These are phyloP conservation scores for Fraxinus albicans DNA, from an alignment of 305 asterid species.

Conservation along the genomic window DNA sequence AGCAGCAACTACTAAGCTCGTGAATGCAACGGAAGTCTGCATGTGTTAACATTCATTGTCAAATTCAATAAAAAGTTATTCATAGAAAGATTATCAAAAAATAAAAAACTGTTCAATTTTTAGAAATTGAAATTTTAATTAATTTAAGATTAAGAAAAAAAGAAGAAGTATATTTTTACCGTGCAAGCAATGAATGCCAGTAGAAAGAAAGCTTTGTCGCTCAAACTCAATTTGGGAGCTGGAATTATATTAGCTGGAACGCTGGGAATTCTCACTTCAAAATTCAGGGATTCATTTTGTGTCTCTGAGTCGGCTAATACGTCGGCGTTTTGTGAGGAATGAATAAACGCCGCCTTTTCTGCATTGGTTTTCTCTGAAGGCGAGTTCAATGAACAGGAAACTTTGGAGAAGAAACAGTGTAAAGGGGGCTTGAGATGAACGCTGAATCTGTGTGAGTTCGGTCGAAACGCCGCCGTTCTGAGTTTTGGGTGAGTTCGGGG, in stretches of 20 bases:
- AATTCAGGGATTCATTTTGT: constrained; percentile 34
- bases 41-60: constrained; percentile 10
- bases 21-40: constrained; percentile 68
- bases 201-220: constrained; percentile 68
- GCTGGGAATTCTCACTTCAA: constrained; percentile 52
- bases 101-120: background rate
- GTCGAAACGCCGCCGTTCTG: background rate
- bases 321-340: constrained; percentile 23
- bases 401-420: constrained; percentile 24
- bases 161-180: constrained; percentile 30
- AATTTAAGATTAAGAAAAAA: background rate
- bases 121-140: background rate
- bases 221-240: constrained; percentile 52
- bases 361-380: constrained; percentile 22
- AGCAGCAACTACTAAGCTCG: constrained; percentile 70
- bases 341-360: constrained; percentile 16
- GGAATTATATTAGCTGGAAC: constrained; percentile 35
- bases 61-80: background rate
- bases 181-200: constrained; percentile 71
- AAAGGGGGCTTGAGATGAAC: constrained; percentile 27
- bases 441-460: constrained; percentile 12
- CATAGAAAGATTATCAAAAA: background rate
- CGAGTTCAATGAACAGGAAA: constrained; percentile 22
- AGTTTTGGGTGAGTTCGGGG: constrained; percentile 21
- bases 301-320: constrained; percentile 25